Evolutionary conservation across 305 asterid species (phyloP).

Genomic region (Galium porrigens): DNA sequence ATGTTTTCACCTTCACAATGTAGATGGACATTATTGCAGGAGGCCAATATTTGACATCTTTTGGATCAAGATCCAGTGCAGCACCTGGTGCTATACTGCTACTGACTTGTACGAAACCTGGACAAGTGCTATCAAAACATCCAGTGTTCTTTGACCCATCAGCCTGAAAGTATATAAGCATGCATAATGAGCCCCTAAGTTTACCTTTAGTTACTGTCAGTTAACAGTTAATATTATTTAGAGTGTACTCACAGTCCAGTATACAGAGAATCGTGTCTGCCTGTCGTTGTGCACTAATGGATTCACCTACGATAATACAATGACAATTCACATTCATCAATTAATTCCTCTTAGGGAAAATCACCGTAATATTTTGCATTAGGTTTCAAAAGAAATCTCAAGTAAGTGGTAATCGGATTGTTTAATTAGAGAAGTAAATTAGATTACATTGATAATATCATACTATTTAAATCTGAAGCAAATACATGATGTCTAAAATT

Average conservation of each 20-base stretch:
- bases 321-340: no score
- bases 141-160: slow-evolving; percentile 43
- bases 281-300: slow-evolving; percentile 53
- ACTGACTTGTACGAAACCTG: slow-evolving; percentile 57
- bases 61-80: slow-evolving; percentile 45
- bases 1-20: neutral
- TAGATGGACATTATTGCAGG: neutral
- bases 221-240: neutral
- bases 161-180: slow-evolving; percentile 19
- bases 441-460: no score
- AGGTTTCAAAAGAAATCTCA: no score
- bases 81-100: slow-evolving; percentile 55
- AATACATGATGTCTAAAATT: no score
- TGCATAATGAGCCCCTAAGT: neutral
- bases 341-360: neutral
- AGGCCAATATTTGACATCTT: slow-evolving; percentile 18
- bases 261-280: slow-evolving; percentile 40
- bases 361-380: no score
- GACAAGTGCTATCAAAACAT: slow-evolving; percentile 15
- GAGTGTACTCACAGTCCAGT: slow-evolving; percentile 54
- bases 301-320: slow-evolving; percentile 32
- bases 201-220: neutral
- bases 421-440: no score
- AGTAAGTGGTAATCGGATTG: no score
- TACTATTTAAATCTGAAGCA: no score